Percentiles rank a stretch among this genome's conserved stretches.
phyloP scores from a whole-genome alignment of 192 early-diverging fungal genomes.

The Funneliformis geosporum region DNA sequence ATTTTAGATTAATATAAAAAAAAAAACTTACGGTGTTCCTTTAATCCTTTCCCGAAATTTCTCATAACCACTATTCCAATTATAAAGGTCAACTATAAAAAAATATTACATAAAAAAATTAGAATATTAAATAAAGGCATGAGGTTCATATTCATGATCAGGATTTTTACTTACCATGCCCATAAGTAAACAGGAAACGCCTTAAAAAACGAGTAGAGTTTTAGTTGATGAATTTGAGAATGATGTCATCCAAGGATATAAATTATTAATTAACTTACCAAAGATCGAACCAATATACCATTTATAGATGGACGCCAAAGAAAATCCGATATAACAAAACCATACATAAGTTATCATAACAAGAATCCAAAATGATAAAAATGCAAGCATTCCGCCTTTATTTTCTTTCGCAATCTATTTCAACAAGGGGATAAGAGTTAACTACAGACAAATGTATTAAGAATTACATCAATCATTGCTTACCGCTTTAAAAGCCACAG shows the following conservation, averaged over 20 bases:
- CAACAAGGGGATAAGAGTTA: neutral
- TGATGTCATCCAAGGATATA: neutral
- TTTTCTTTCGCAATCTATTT: neutral
- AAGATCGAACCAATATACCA: neutral
- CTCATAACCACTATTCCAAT: neutral
- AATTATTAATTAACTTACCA: neutral
- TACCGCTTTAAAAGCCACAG: neutral
- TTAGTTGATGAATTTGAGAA: no score
- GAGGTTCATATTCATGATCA: neutral
- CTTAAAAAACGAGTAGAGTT: neutral
- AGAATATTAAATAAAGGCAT: neutral
- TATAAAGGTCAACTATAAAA: neutral
- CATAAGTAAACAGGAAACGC: neutral
- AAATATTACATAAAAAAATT: neutral
- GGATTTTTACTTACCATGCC: neutral
- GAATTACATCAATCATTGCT: neutral
- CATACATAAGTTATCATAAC: neutral
- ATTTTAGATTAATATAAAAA: no score
- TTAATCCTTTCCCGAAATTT: neutral
- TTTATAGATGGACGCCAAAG: neutral
- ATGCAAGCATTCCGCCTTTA: neutral
- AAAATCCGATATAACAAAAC: neutral
- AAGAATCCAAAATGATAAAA: neutral
- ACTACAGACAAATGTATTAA: neutral
- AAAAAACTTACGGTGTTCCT: neutral